Percentiles rank a stretch among this genome's conserved stretches.
These are phyloP conservation scores for Voacanga thouarsii DNA, from an alignment of 257 asterid genomes.

Conservation along the genomic window DNA sequence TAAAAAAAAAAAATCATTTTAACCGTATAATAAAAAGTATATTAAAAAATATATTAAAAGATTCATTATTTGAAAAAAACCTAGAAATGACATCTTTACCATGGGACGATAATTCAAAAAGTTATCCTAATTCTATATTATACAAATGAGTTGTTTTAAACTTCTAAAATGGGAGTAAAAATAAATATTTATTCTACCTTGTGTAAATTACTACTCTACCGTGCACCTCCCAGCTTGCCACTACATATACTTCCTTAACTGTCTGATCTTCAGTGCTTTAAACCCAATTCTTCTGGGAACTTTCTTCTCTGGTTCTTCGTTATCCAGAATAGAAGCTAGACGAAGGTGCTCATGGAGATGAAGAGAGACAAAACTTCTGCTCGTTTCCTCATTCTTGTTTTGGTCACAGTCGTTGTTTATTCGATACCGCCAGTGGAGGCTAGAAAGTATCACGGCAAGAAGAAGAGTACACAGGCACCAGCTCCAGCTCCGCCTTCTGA, in stretches of 20 bases:
- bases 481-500: conserved; percentile 7
- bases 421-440: conserved; percentile 37
- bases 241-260: not conserved
- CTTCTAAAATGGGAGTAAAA: too few species aligned
- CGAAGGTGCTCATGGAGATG: conserved; percentile 16
- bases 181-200: too few species aligned
- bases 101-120: too few species aligned
- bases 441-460: conserved; percentile 35
- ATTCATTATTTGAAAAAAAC: too few species aligned
- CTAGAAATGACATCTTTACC: too few species aligned
- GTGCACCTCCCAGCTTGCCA: too few species aligned
- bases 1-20: too few species aligned
- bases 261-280: not conserved
- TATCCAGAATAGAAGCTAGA: not conserved
- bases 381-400: conserved; percentile 24
- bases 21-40: too few species aligned
- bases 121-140: too few species aligned
- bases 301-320: not conserved
- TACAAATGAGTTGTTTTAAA: too few species aligned
- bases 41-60: too few species aligned
- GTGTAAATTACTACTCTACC: too few species aligned
- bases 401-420: conserved; percentile 25
- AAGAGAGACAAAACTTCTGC: conserved; percentile 30
- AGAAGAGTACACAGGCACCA: not conserved
- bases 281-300: not conserved